Evolutionary conservation across 257 asterid species (phyloP).

Genomic region (Knoxia roxburghii): DNA sequence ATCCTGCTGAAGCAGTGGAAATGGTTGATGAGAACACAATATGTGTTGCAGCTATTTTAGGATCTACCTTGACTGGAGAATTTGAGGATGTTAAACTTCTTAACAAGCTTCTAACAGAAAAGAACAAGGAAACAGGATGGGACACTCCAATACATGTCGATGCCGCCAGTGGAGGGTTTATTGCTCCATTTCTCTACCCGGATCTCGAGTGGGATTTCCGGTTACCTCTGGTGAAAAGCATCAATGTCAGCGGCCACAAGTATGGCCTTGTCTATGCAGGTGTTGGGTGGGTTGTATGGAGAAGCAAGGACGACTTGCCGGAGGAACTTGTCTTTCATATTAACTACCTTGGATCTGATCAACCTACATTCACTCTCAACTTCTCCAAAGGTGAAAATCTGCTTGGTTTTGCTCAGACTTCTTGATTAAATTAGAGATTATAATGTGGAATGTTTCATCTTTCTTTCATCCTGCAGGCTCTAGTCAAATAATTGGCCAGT

Average conservation of each 20-base stretch:
- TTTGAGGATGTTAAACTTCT: constrained; percentile 78
- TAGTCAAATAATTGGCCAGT: constrained; percentile 63
- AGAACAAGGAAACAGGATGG: constrained; percentile 68
- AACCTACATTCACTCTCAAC: constrained; percentile 77
- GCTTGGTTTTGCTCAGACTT: neutral
- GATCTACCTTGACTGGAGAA: constrained; percentile 72
- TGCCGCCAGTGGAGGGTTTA: constrained; percentile 87
- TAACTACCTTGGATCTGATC: constrained; percentile 75
- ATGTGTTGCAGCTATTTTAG: constrained; percentile 73
- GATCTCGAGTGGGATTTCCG: constrained; percentile 85
- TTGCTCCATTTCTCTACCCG: constrained; percentile 66
- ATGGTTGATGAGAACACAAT: constrained; percentile 76
- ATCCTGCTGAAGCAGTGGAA: constrained; percentile 60
- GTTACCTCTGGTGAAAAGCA: constrained; percentile 67
- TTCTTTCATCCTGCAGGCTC: constrained; percentile 41
- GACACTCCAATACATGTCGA: constrained; percentile 74
- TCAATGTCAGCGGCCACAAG: constrained; percentile 79
- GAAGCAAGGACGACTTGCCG: constrained; percentile 58
- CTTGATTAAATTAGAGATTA: neutral
- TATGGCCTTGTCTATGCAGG: constrained; percentile 80
- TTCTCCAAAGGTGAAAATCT: constrained; percentile 67
- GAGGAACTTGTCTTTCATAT: constrained; percentile 71
- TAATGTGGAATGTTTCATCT: neutral
- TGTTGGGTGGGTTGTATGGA: constrained; percentile 78
- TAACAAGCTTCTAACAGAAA: constrained; percentile 42